Evolutionary conservation across 306 rosid genomes (phyloP).

Genomic region (Castanea crenata): DNA sequence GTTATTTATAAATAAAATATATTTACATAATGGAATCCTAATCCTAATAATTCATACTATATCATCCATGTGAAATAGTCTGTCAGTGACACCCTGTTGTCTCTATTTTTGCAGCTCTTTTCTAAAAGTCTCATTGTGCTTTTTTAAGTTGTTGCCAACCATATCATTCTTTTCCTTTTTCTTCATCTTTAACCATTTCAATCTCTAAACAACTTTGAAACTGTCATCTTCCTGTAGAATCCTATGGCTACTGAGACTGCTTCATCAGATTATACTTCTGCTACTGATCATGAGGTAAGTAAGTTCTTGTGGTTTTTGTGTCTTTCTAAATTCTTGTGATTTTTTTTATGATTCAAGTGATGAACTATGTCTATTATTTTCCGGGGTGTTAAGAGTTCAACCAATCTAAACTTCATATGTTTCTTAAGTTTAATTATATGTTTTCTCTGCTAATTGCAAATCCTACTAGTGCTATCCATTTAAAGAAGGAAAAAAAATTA

Average conservation of each 20-base stretch:
- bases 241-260: conserved; percentile 54
- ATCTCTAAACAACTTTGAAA: conserved; percentile 18
- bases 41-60: conserved; percentile 61
- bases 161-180: conserved; percentile 41
- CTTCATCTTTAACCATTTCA: conserved; percentile 12
- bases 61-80: conserved; percentile 76
- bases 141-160: conserved; percentile 66
- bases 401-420: conserved; percentile 26
- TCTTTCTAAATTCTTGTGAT: not conserved
- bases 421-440: not conserved
- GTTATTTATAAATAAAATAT: conserved; percentile 9
- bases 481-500: not conserved
- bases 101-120: conserved; percentile 31
- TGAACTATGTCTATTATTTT: not conserved
- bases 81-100: conserved; percentile 55
- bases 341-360: not conserved
- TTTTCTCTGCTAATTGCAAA: not conserved
- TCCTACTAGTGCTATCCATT: not conserved
- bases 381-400: not conserved
- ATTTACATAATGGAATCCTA: conserved; percentile 36
- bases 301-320: conserved; percentile 16
- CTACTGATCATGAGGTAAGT: conserved; percentile 48
- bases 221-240: conserved; percentile 20
- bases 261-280: conserved; percentile 42
- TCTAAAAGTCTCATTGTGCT: conserved; percentile 33